Percentiles rank a stretch among this genome's conserved stretches.
phyloP scores from a whole-genome alignment of 257 asterid species.

The Ilex asprella region DNA sequence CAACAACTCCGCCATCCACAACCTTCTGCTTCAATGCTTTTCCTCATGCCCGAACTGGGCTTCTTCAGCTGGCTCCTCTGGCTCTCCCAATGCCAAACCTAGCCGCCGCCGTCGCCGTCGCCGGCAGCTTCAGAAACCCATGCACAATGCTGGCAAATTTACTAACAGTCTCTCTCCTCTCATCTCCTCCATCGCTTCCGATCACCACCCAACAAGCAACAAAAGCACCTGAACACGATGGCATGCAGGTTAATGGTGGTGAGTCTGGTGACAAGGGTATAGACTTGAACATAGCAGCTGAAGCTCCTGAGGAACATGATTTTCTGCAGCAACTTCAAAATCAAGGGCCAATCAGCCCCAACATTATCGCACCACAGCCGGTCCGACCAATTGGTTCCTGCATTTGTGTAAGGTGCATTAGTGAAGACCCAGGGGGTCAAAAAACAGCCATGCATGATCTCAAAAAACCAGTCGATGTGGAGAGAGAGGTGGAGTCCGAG shows the following conservation, averaged over 20 bases:
- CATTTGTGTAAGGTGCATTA: conserved; percentile 32
- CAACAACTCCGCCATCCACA: conserved; percentile 7
- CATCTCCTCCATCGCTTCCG: conserved; percentile 8
- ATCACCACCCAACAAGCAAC: background rate
- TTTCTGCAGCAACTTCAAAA: conserved; percentile 33
- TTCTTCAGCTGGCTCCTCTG: conserved; percentile 22
- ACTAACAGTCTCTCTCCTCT: conserved; percentile 31
- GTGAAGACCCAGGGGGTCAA: conserved; percentile 1
- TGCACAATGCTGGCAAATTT: conserved; percentile 33
- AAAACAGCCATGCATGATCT: background rate
- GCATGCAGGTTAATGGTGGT: background rate
- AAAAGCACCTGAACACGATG: too few species aligned
- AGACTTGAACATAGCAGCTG: conserved; percentile 51
- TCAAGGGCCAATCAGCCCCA: conserved; percentile 12
- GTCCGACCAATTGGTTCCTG: conserved; percentile 66
- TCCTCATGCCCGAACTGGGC: conserved; percentile 19
- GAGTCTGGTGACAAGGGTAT: conserved; percentile 14
- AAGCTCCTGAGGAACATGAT: conserved; percentile 40
- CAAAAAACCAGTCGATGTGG: conserved; percentile 48
- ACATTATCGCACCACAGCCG: conserved; percentile 56
- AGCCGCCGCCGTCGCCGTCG: conserved; percentile 33
- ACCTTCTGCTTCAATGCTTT: conserved; percentile 29
- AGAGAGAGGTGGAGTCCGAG: conserved; percentile 60
- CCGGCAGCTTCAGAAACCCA: conserved; percentile 44
- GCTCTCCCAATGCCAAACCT: conserved; percentile 16